Percentiles rank a stretch among this genome's conserved stretches.
These are phyloP conservation scores for Lithocarpus polystachyus DNA, from an alignment of 306 rosid species.

Conservation along the genomic window DNA sequence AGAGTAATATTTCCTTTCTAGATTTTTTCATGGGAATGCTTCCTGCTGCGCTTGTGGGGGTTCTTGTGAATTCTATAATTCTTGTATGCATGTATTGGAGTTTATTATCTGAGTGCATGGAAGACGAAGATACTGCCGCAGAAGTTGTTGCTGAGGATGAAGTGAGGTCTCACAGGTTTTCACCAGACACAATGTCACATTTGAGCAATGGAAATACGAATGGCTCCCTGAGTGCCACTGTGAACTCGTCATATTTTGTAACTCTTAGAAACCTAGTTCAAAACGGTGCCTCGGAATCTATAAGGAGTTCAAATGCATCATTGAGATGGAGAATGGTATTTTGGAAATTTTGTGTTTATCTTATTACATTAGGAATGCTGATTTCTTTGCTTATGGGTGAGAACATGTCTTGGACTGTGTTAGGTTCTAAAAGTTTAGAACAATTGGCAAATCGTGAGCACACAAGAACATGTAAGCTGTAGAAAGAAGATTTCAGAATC, in stretches of 20 bases:
- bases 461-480: no score
- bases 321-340: conserved; percentile 44
- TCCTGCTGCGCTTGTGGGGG: conserved; percentile 78
- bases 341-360: conserved; percentile 72
- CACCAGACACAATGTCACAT: conserved; percentile 83
- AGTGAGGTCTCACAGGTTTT: conserved; percentile 65
- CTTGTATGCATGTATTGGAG: conserved; percentile 65
- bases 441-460: no score
- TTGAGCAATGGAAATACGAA: conserved; percentile 47
- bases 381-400: conserved; percentile 71
- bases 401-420: conserved; percentile 95
- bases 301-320: conserved; percentile 40
- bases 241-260: conserved; percentile 14
- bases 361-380: conserved; percentile 76
- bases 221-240: conserved; percentile 24
- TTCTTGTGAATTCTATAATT: conserved; percentile 53
- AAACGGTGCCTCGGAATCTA: conserved; percentile 23
- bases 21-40: conserved; percentile 60
- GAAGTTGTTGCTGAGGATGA: conserved; percentile 56
- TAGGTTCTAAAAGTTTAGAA: no score
- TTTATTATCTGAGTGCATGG: conserved; percentile 50
- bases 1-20: conserved; percentile 67
- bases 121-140: conserved; percentile 43
- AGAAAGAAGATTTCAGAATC: no score
- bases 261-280: conserved; percentile 35